A percentile compares a stretch with the other conserved stretches of the same genome.
phyloP scores from a whole-genome alignment of 306 rosid genomes.

The Betula pendula region DNA sequence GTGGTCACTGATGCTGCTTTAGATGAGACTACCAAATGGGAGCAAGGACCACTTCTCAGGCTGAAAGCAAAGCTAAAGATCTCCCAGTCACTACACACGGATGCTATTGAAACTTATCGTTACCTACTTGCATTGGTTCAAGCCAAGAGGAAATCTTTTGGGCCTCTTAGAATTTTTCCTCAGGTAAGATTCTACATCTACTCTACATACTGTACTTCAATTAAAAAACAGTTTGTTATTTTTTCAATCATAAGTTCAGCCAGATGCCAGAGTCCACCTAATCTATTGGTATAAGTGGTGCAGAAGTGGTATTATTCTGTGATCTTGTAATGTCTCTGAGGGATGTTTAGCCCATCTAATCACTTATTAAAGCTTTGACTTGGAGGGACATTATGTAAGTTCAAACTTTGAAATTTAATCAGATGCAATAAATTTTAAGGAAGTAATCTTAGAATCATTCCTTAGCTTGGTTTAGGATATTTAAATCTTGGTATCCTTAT shows the following conservation, averaged over 20 bases:
- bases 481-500: conserved; percentile 3
- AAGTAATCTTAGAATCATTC: not conserved
- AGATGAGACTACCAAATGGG: conserved; percentile 92
- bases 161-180: conserved; percentile 47
- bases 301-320: not conserved
- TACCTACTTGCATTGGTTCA: conserved; percentile 95
- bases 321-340: not conserved
- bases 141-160: conserved; percentile 86
- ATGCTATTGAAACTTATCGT: conserved; percentile 88
- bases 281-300: not conserved
- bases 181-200: conserved; percentile 54
- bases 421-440: not conserved
- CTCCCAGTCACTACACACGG: conserved; percentile 68
- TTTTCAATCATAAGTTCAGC: not conserved
- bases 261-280: not conserved
- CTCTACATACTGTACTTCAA: not conserved
- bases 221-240: not conserved
- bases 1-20: conserved; percentile 92
- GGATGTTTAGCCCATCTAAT: not conserved
- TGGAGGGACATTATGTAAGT: not conserved
- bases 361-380: not conserved
- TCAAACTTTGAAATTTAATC: not conserved
- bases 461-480: not conserved
- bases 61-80: conserved; percentile 87
- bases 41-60: conserved; percentile 88